Evolutionary conservation across 495 filamentous ascomycete species (phyloP), one percentile per base, ranked within the genome.

Genomic region (Talaromyces liani): DNA sequence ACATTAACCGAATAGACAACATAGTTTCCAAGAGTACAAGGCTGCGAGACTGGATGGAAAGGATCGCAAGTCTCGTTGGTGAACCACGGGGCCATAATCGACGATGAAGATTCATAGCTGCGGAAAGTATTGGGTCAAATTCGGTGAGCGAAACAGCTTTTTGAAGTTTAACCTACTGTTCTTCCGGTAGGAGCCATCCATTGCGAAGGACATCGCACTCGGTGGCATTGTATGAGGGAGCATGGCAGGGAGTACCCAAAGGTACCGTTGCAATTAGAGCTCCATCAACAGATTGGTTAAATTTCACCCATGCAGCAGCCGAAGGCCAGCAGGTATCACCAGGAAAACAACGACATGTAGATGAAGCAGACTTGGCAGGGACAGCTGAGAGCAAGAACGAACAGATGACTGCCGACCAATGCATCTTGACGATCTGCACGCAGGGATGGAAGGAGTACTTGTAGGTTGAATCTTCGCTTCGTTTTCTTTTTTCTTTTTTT

Each of bases 11-110:
- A 64, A 63, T 88, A 90, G 3, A 70, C 67, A 12, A 82, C 77
- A 70, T 85, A 86, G 66, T 82, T 85, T 2, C 84, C 87, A 0
- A 85, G 68, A 0, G 74, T 78, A 71, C 87, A 91, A 6, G 79
- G 73, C 55, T 73, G 78, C 0, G 68, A 66, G 2, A 76, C 70
- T 18, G 81, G 69, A 20, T 75, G 70, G 45, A 82, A 86, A 3
- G 86, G 85, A 65, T 83, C 78, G 68, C 87, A 90, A 53, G 74
- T 80, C 27, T 77, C 70, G 68, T 79, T 77, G 27, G 70, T 64
- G 45, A 76, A 81, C 57, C 65, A 78, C 0, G 77, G 71, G 0
- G 72, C 72, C 77, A 81, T 79, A n/a, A 79, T 65, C 0, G 75
- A 79, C 1, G 77, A 75, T 8, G 76, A 73, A 12, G 68, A 70